Base-by-base conservation (phyloP, 257 asterid species). In the Gentiana macrophylla region DNA sequence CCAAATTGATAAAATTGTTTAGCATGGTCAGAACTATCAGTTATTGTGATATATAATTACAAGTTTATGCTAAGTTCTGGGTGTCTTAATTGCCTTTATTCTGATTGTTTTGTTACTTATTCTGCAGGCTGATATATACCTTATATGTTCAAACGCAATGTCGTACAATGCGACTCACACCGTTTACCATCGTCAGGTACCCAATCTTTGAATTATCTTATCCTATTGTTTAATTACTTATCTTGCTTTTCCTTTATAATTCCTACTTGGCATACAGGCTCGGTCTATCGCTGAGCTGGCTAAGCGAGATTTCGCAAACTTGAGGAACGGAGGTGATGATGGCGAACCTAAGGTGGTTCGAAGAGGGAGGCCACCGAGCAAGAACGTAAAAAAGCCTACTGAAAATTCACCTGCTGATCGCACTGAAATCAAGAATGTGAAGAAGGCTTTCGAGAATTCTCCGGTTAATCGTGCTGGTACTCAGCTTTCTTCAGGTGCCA, bases 131-230 rank as follows among this genome's bases (percentile, higher is more conserved):
- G 99, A 92, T 74, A 83, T 92, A 67, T 59, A 70, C 62, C 73
- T 92, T 80, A 85, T 92, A 77, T 85, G 99, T 70, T 67, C 95
- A 47, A 92, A 92, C 71, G 99, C 95, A 37, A 88, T 85, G 99
- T 75, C 78, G 73, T 92, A 92, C 69, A 92, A 92, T 67, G 77
- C 94, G 59, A 63, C 81, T 32, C 93, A 83, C 55, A 88, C 97
- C 6, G 79, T 92, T 62, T 92, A 87, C 82, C 67, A 71, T 59
- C 94, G 99, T 11, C 99, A 92, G 97, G 99, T 92, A 37, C 59
- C 41, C 12, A 60, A 15, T 64, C 50, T 46, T 70, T 6, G 36
- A 15, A 13, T 7, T 57, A 15, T n/a, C 43, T 41, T 50, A 15
- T 66, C 15, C 66, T 24, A 24, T 24, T 24, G 24, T 11, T 38